Evolutionary conservation across 805 yeast species (phyloP).

Genomic region (Yamadazyma kitorensis): DNA sequence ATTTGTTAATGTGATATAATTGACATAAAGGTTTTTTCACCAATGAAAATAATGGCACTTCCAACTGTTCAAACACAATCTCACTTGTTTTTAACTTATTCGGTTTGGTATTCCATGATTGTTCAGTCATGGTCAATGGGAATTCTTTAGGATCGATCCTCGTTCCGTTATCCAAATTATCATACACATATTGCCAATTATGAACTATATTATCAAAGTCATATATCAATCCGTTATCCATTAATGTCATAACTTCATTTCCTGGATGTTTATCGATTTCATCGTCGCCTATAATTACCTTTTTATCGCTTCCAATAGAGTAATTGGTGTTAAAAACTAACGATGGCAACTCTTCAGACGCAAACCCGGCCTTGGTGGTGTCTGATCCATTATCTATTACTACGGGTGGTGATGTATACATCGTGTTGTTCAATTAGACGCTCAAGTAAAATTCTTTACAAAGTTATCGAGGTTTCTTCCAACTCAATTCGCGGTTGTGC

Average conservation of each 20-base stretch:
- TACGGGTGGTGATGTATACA: constrained; percentile 48
- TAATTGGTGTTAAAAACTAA: constrained; percentile 57
- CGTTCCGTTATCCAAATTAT: constrained; percentile 39
- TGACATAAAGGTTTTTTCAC: constrained; percentile 76
- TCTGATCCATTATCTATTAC: constrained; percentile 69
- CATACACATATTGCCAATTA: constrained; percentile 67
- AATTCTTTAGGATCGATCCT: constrained; percentile 53
- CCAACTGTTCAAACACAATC: constrained; percentile 68
- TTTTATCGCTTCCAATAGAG: constrained; percentile 31
- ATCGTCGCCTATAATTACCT: constrained; percentile 45
- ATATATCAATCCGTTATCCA: constrained; percentile 63
- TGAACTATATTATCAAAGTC: constrained; percentile 69
- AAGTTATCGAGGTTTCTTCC: too few species aligned
- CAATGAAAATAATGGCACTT: constrained; percentile 75
- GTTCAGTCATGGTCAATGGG: constrained; percentile 65
- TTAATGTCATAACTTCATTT: constrained; percentile 54
- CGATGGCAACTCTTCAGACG: constrained; percentile 61
- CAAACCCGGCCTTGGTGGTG: constrained; percentile 67
- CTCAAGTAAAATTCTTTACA: too few species aligned
- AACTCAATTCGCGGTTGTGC: constrained; percentile 1
- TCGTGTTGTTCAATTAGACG: constrained; percentile 15
- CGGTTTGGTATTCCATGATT: constrained; percentile 65
- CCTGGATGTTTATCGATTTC: constrained; percentile 42
- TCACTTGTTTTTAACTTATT: constrained; percentile 59
- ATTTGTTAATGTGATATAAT: constrained; percentile 72